Evolutionary conservation across 345 rosid species (phyloP), one percentile per base, ranked within the genome.

Genomic region (Moringa oleifera): DNA sequence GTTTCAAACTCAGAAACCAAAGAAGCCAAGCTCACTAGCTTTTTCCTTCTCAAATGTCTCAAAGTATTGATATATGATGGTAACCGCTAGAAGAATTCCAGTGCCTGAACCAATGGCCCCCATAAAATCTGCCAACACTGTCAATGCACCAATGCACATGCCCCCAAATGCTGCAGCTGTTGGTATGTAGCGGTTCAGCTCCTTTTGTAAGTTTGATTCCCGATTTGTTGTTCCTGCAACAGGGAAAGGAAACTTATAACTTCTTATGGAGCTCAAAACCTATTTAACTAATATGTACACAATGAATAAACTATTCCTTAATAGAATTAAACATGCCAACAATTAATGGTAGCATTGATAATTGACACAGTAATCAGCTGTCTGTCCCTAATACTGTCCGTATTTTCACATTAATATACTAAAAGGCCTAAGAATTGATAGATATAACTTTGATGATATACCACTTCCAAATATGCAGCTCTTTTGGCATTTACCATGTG

Each of bases 101-200:
- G 92, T 89, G 16, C 96, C 96, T 0, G 90, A 89, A 47, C 96
- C 96, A 25, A 89, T 86, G 50, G 96, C 96, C 56, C 96, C 96
- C 96, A 86, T 89, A 79, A 89, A 89, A 65, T 89, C 96, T 51
- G 93, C 96, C 67, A 86, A 64, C 25, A 89, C 93, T 0, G 93
- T 89, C 28, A 89, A 79, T 22, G 93, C 96, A 25, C 96, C 93
- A 18, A 89, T 89, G 75, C 96, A 89, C 20, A 84, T 75, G 62
- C 96, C 96, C 18, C 96, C 96, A 18, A 89, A 89, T 25, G 96
- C 93, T 0, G 96, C 96, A n/a, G 94, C 96, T 0, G 96, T 89
- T 62, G 96, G 96, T 59, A 89, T 89, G 68, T 89, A 89, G 36
- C 96, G 84, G 74, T 85, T 86, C 66, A 89, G 68, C 75, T 89